These are phyloP conservation scores for Helicocarpus griseus DNA, from an alignment of 2,329 filamentous ascomycete species.

Conservation along the genomic window DNA sequence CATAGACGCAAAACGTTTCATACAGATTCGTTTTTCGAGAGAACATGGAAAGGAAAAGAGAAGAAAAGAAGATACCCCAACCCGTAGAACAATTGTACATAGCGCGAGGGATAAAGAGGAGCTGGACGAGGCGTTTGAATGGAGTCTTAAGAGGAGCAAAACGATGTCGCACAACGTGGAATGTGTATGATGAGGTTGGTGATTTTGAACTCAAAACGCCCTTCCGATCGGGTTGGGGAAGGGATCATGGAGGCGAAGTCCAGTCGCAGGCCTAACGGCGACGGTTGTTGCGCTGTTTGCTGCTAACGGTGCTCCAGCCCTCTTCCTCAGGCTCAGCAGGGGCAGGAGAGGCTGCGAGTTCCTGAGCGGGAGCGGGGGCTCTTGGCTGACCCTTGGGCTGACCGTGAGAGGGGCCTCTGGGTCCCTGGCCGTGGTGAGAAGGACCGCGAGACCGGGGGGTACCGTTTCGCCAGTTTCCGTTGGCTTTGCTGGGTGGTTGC, in stretches of 20 bases:
- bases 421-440: constrained; percentile 7
- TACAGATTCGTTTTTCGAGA: constrained; percentile 1
- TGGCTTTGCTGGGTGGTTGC: constrained; percentile 24
- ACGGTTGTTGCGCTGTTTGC: constrained; percentile 36
- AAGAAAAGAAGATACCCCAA: background rate
- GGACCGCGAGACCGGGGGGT: constrained; percentile 5
- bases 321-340: constrained; percentile 30
- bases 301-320: constrained; percentile 40
- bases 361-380: background rate
- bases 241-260: background rate
- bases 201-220: constrained; percentile 1
- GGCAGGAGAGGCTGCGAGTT: constrained; percentile 19
- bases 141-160: background rate
- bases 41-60: background rate
- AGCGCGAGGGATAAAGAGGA: background rate
- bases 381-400: constrained; percentile 4
- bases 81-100: constrained; percentile 3
- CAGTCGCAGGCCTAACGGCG: constrained; percentile 21
- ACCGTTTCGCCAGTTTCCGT: constrained; percentile 34
- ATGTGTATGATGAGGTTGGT: background rate
- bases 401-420: constrained; percentile 3
- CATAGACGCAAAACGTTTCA: background rate
- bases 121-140: background rate
- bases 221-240: background rate
- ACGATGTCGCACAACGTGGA: background rate